phyloP scores from a whole-genome alignment of 805 yeast species.

The Lipomyces lipofer region DNA sequence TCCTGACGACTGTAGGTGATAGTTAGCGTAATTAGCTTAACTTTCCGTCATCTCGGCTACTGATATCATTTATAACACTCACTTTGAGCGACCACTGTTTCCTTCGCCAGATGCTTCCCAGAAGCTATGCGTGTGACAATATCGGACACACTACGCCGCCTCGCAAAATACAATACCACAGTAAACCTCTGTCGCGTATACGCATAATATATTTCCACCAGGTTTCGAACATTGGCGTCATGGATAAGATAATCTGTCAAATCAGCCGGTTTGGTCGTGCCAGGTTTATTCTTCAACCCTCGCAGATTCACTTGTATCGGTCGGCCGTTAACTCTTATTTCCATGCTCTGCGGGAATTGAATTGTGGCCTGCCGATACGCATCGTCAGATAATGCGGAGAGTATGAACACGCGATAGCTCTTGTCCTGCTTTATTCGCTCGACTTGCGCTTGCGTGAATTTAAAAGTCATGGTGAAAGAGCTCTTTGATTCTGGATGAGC shows the following conservation, averaged over 20 bases:
- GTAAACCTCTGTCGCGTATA: conserved; percentile 54
- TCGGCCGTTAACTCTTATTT: conserved; percentile 59
- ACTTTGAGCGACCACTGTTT: conserved; percentile 53
- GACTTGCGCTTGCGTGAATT: conserved; percentile 47
- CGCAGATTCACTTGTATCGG: conserved; percentile 56
- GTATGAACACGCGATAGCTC: conserved; percentile 48
- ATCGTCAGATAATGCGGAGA: conserved; percentile 46
- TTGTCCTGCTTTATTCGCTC: conserved; percentile 39
- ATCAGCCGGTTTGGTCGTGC: conserved; percentile 82
- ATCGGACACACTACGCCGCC: conserved; percentile 45
- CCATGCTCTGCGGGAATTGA: conserved; percentile 72
- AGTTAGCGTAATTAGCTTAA: conserved; percentile 24
- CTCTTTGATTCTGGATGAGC: conserved; percentile 12
- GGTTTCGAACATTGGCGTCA: conserved; percentile 39
- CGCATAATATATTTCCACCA: conserved; percentile 57
- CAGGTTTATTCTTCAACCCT: conserved; percentile 74
- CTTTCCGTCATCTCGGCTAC: too few species aligned
- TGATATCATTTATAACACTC: conserved; percentile 13
- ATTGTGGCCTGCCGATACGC: conserved; percentile 38
- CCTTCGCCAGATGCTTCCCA: conserved; percentile 55
- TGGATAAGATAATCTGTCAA: conserved; percentile 52
- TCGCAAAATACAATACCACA: conserved; percentile 61
- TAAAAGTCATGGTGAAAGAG: conserved; percentile 39
- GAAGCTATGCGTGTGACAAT: conserved; percentile 46
- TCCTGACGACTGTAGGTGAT: conserved; percentile 25